Conservation (phyloP, 139 green algal genomes). For the Chlorella sp. region DNA sequence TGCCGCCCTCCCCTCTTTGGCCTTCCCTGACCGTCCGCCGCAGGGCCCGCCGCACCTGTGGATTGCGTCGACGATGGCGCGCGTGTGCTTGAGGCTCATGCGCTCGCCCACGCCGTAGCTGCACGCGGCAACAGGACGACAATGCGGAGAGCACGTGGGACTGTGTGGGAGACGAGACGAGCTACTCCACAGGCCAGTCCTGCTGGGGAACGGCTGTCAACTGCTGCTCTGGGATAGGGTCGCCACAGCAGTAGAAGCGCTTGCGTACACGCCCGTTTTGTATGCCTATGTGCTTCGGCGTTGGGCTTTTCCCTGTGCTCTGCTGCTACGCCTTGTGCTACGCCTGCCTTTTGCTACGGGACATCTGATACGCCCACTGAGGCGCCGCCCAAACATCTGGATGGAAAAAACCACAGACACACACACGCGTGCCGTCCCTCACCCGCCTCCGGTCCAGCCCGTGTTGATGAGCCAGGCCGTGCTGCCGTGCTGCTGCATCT, state of each 20-base stretch:
- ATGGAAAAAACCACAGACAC: neutral
- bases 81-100: slow-evolving; percentile 90
- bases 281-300: neutral
- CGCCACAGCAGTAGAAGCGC: too few species aligned
- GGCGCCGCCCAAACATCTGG: neutral
- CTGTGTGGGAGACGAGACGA: neutral
- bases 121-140: neutral
- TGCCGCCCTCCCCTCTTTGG: too few species aligned
- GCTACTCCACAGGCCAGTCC: neutral
- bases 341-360: neutral
- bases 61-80: slow-evolving; percentile 94
- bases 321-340: neutral
- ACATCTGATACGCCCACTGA: neutral
- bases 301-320: neutral
- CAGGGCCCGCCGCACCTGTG: slow-evolving; percentile 75
- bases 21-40: too few species aligned
- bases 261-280: too few species aligned
- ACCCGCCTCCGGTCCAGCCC: slow-evolving; percentile 52
- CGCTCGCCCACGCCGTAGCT: slow-evolving; percentile 80
- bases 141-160: neutral
- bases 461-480: slow-evolving; percentile 90
- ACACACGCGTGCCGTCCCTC: neutral
- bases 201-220: neutral
- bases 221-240: too few species aligned
- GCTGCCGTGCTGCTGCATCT: slow-evolving; percentile 77